phyloP scores from a whole-genome alignment of 2,329 filamentous ascomycete species.

The Mariannaea elegans region DNA sequence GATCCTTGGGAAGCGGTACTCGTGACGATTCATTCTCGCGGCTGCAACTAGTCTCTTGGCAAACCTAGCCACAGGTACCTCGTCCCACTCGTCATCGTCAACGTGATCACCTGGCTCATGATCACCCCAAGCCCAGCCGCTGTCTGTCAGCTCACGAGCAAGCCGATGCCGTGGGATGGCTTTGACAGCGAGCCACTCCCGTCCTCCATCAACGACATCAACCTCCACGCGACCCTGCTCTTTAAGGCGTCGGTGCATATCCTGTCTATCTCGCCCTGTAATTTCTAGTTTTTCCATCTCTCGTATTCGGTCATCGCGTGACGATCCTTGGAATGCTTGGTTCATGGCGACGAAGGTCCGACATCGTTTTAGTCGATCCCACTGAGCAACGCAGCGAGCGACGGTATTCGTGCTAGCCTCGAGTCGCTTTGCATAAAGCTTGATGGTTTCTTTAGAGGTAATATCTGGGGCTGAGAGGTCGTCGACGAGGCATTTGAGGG shows the following conservation, averaged over 20 bases:
- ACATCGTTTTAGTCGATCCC: slow-evolving; percentile 46
- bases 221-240: slow-evolving; percentile 47
- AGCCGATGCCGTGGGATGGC: slow-evolving; percentile 45
- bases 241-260: slow-evolving; percentile 42
- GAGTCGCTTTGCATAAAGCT: slow-evolving; percentile 28
- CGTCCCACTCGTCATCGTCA: slow-evolving; percentile 46
- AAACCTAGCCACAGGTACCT: slow-evolving; percentile 45
- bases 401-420: slow-evolving; percentile 36
- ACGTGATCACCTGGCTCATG: slow-evolving; percentile 43
- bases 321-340: slow-evolving; percentile 46
- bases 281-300: slow-evolving; percentile 35
- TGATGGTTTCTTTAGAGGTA: slow-evolving; percentile 20
- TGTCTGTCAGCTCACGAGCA: slow-evolving; percentile 51
- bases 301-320: slow-evolving; percentile 35
- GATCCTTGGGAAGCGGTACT: slow-evolving; percentile 49
- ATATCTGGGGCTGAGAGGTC: slow-evolving; percentile 16
- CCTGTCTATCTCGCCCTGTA: slow-evolving; percentile 9
- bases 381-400: slow-evolving; percentile 38
- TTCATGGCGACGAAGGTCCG: slow-evolving; percentile 43
- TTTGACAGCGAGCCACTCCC: slow-evolving; percentile 47
- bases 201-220: slow-evolving; percentile 47
- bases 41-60: slow-evolving; percentile 47
- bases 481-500: slow-evolving; percentile 18
- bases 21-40: slow-evolving; percentile 47
- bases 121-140: slow-evolving; percentile 54